phyloP scores from a whole-genome alignment of 1,284 basidiomycete genomes.

The Cryptococcus deneoformans region DNA sequence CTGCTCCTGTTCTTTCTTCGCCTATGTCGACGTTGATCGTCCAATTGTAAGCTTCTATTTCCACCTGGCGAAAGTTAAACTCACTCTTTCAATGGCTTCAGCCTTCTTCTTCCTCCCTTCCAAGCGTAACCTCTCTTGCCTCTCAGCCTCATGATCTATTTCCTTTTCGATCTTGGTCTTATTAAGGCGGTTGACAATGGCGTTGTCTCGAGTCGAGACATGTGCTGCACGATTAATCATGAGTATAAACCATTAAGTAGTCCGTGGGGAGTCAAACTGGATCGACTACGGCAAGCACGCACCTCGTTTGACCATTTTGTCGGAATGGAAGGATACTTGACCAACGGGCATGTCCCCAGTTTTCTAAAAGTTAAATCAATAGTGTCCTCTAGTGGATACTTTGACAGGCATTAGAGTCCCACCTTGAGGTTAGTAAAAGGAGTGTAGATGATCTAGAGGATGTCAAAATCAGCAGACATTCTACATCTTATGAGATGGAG shows the following conservation, averaged over 20 bases:
- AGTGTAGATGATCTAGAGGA: slow-evolving; percentile 74
- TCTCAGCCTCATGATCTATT: slow-evolving; percentile 89
- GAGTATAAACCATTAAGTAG: neutral
- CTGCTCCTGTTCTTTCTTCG: slow-evolving; percentile 36
- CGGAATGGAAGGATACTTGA: slow-evolving; percentile 89
- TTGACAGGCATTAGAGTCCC: slow-evolving; percentile 9
- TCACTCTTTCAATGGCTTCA: slow-evolving; percentile 56
- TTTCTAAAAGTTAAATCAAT: slow-evolving; percentile 60
- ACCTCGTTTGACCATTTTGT: slow-evolving; percentile 82
- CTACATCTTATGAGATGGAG: neutral
- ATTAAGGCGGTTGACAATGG: slow-evolving; percentile 88
- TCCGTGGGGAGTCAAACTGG: neutral
- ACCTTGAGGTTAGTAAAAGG: slow-evolving; percentile 87
- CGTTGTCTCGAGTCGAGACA: slow-evolving; percentile 76
- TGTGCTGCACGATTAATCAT: slow-evolving; percentile 56
- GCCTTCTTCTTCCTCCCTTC: slow-evolving; percentile 67
- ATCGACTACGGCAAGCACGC: slow-evolving; percentile 14
- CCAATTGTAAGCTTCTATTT: neutral
- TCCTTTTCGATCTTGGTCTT: slow-evolving; percentile 84
- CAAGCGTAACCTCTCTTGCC: slow-evolving; percentile 72
- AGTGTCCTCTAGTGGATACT: neutral
- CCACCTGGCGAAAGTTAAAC: slow-evolving; percentile 15
- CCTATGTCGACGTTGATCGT: neutral
- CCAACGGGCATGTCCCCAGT: slow-evolving; percentile 95
- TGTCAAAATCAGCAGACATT: neutral